Evolutionary conservation across 805 yeast genomes (phyloP).

Genomic region (Candida methanosorbosa): DNA sequence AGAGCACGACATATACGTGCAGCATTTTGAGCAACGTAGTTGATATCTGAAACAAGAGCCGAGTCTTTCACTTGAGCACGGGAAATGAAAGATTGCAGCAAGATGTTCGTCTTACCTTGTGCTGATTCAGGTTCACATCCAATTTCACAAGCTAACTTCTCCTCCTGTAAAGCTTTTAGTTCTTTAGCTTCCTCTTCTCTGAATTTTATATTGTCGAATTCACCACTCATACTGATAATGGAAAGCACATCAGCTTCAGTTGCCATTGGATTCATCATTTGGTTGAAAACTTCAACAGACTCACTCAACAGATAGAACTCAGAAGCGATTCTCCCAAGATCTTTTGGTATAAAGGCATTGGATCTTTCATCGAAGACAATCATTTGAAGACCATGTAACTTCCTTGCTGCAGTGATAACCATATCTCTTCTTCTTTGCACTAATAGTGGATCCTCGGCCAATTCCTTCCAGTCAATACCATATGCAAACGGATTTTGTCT

Average conservation of each 20-base stretch:
- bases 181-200: conserved; percentile 84
- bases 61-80: conserved; percentile 66
- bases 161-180: conserved; percentile 50
- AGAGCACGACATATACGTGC: conserved; percentile 90
- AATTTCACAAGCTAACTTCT: conserved; percentile 68
- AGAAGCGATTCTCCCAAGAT: conserved; percentile 88
- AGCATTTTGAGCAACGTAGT: conserved; percentile 92
- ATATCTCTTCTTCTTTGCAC: conserved; percentile 66
- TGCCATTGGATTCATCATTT: conserved; percentile 73
- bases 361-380: conserved; percentile 83
- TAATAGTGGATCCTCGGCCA: conserved; percentile 75
- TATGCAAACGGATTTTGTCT: conserved; percentile 86
- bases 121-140: conserved; percentile 69
- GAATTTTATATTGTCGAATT: conserved; percentile 82
- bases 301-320: conserved; percentile 84
- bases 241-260: conserved; percentile 89
- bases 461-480: conserved; percentile 82
- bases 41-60: conserved; percentile 76
- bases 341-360: conserved; percentile 73
- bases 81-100: conserved; percentile 84
- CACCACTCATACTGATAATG: conserved; percentile 85
- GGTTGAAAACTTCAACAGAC: conserved; percentile 83
- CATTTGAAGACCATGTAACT: conserved; percentile 86
- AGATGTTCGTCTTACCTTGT: conserved; percentile 79
- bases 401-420: conserved; percentile 71